A percentile compares a stretch with the other conserved stretches of the same genome.
Evolutionary conservation across 2,329 filamentous ascomycete species (phyloP).

Genomic region (Aspergillus aculeatus): DNA sequence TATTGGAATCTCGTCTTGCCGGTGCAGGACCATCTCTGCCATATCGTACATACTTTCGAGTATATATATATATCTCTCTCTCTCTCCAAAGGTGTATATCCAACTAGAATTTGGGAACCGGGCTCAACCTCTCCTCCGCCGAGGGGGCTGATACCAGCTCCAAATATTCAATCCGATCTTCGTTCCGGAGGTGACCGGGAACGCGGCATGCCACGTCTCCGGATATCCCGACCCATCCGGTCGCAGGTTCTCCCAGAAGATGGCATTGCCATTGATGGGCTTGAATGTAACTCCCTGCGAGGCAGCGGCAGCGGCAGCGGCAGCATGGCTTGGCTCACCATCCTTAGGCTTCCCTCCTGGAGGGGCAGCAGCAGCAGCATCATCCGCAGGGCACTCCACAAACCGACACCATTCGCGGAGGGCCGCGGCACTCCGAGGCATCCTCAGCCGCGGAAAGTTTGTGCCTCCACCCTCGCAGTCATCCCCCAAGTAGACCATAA

Average conservation of each 20-base stretch:
- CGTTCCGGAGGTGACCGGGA: slow-evolving; percentile 55
- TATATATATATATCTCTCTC: neutral
- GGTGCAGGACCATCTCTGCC: no score
- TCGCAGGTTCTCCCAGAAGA: slow-evolving; percentile 63
- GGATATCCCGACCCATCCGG: slow-evolving; percentile 56
- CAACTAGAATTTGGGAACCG: slow-evolving; percentile 2
- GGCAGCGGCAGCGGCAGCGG: neutral
- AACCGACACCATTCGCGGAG: slow-evolving; percentile 55
- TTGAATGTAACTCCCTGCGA: slow-evolving; percentile 56
- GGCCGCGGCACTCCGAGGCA: slow-evolving; percentile 35
- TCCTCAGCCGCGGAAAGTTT: slow-evolving; percentile 55
- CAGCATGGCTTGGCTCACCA: no score
- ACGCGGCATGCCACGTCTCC: slow-evolving; percentile 61
- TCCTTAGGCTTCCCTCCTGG: no score
- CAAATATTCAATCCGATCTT: slow-evolving; percentile 66
- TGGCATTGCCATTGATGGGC: slow-evolving; percentile 57
- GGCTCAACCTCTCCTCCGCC: slow-evolving; percentile 12
- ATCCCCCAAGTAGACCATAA: slow-evolving; percentile 61
- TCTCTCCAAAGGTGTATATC: neutral
- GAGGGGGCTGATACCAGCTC: slow-evolving; percentile 57
- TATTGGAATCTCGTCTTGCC: neutral
- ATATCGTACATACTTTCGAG: neutral
- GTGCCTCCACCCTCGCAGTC: slow-evolving; percentile 60
- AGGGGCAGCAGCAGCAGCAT: no score
- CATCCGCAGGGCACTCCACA: slow-evolving; percentile 48